Evolutionary conservation across 257 asterid species (phyloP).

Genomic region (Marsdenia floribunda): DNA sequence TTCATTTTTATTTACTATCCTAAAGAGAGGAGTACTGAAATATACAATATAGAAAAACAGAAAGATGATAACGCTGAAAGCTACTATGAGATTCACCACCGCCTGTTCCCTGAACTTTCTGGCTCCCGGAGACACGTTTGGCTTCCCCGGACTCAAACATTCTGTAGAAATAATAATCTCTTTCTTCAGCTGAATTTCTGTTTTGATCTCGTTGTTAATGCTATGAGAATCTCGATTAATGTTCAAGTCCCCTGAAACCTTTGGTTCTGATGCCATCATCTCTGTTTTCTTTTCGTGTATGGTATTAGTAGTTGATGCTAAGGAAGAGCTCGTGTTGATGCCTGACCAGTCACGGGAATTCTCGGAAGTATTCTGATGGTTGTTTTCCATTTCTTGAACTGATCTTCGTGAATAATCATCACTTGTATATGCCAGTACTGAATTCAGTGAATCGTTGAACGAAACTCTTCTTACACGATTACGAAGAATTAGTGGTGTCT

Average conservation of each 20-base stretch:
- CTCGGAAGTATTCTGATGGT: constrained; percentile 1
- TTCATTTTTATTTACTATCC: no score
- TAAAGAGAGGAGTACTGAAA: not conserved
- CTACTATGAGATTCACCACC: constrained; percentile 3
- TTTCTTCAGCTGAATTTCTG: not conserved
- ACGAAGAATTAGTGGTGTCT: not conserved
- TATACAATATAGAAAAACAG: not conserved
- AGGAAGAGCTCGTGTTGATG: not conserved
- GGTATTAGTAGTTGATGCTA: not conserved
- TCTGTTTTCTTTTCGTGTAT: not conserved
- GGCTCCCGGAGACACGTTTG: constrained; percentile 2
- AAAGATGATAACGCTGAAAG: constrained; percentile 1
- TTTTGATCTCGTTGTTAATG: not conserved
- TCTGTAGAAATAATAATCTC: not conserved
- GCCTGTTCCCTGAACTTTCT: not conserved
- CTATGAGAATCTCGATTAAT: not conserved
- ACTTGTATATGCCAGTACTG: constrained; percentile 10
- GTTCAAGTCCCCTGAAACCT: not conserved
- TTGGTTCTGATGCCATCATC: not conserved
- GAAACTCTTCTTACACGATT: constrained; percentile 21
- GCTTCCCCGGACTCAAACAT: no score
- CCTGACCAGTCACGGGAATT: constrained; percentile 4
- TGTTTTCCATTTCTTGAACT: not conserved
- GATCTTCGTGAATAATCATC: no score
- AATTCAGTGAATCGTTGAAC: constrained; percentile 17